These are phyloP conservation scores for Gymnopilus dilepis DNA, from an alignment of 768 basidiomycete species.

Conservation along the genomic window DNA sequence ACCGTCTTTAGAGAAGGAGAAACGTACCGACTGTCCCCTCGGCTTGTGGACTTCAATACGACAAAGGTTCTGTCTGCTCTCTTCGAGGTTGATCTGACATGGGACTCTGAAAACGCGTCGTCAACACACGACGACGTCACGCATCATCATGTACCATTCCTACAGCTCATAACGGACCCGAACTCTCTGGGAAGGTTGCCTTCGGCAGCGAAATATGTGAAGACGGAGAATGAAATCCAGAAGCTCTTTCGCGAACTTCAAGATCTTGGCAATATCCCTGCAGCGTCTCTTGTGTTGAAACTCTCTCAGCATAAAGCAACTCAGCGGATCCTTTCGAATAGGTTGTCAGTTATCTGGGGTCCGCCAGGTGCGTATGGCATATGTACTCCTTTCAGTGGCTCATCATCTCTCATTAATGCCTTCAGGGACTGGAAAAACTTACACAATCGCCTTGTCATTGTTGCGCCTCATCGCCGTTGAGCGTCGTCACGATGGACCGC, in stretches of 20 bases:
- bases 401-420: neutral
- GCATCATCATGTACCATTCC: constrained; percentile 41
- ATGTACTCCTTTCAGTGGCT: neutral
- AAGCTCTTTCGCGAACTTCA: constrained; percentile 44
- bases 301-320: constrained; percentile 52
- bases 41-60: constrained; percentile 60
- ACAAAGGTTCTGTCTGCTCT: constrained; percentile 49
- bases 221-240: constrained; percentile 44
- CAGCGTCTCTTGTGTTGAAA: constrained; percentile 47
- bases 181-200: constrained; percentile 40
- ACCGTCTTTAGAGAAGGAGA: constrained; percentile 36
- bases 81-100: constrained; percentile 51
- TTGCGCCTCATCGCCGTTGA: constrained; percentile 51
- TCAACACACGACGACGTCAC: constrained; percentile 6
- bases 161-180: constrained; percentile 51
- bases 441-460: constrained; percentile 53
- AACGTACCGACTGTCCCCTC: constrained; percentile 51
- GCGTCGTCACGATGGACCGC: constrained; percentile 32
- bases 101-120: constrained; percentile 27
- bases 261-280: constrained; percentile 38
- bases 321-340: constrained; percentile 46
- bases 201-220: constrained; percentile 35
- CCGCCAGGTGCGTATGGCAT: constrained; percentile 46
- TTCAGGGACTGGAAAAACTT: constrained; percentile 57
- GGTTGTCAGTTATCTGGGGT: constrained; percentile 55